Conservation (phyloP, 306 rosid species). For the Trichosanthes truncata region DNA sequence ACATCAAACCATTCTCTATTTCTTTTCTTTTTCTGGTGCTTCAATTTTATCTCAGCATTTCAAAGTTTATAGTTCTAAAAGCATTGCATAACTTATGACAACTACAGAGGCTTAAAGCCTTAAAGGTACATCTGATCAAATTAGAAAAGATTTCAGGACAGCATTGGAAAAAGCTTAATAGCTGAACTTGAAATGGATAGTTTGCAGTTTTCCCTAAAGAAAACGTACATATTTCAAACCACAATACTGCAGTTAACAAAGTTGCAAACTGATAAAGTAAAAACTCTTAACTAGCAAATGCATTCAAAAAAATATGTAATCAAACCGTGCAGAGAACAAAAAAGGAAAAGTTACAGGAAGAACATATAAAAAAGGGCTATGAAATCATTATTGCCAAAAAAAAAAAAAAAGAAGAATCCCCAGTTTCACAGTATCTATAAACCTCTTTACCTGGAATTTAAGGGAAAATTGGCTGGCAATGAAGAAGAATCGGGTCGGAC, state of each 20-base stretch:
- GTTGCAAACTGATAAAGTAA: background rate
- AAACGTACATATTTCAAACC: background rate
- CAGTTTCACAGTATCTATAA: conserved; percentile 4
- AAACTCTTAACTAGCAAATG: background rate
- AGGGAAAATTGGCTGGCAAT: conserved; percentile 48
- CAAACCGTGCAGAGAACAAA: background rate
- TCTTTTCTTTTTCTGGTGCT: background rate
- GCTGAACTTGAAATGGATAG: background rate
- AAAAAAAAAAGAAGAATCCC: background rate
- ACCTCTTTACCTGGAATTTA: conserved; percentile 57
- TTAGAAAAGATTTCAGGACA: background rate
- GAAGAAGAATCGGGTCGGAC: conserved; percentile 78
- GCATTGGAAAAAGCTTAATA: background rate
- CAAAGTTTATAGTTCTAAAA: background rate
- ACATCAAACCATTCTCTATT: background rate
- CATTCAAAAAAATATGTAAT: background rate
- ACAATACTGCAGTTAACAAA: background rate
- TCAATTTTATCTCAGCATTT: background rate
- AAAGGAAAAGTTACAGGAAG: background rate
- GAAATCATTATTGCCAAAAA: background rate
- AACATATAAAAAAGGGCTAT: background rate
- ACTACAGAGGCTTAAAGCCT: background rate
- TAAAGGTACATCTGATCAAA: background rate
- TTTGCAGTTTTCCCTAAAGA: background rate
- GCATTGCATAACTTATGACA: background rate